phyloP scores from a whole-genome alignment of 164 flowering plant genomes.

The Warburgia ugandensis region DNA sequence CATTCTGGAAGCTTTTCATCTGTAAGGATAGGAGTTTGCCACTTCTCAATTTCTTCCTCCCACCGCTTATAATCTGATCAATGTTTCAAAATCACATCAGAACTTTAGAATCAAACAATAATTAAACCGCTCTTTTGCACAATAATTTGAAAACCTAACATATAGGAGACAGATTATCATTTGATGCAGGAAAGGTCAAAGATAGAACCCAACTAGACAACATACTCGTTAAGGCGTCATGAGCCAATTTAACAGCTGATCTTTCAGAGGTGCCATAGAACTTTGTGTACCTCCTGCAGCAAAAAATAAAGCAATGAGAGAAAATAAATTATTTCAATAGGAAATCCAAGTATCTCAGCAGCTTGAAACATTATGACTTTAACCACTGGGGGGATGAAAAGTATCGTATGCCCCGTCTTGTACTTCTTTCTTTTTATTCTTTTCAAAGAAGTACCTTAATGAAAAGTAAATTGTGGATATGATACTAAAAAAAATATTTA shows the following conservation, averaged over 20 bases:
- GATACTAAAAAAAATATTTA: too few relatives aligned
- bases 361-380: not conserved
- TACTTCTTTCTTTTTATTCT: too few relatives aligned
- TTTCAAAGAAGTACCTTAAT: not conserved
- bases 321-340: not conserved
- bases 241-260: constrained; percentile 72
- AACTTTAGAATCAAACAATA: not conserved
- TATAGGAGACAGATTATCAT: not conserved
- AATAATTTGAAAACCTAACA: not conserved
- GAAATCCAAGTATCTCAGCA: not conserved
- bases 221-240: constrained; percentile 89
- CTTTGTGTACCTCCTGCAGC: constrained; percentile 88
- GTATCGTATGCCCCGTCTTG: too few relatives aligned
- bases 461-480: not conserved
- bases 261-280: constrained; percentile 85
- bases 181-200: not conserved
- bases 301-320: not conserved
- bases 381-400: too few relatives aligned
- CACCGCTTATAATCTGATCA: constrained; percentile 79
- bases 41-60: constrained; percentile 98
- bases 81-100: constrained; percentile 6
- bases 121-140: not conserved
- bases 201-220: constrained; percentile 10
- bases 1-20: constrained; percentile 92
- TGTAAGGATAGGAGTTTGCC: constrained; percentile 85